Evolutionary conservation across 345 rosid genomes (phyloP).

Genomic region (Aquilaria malaccensis): DNA sequence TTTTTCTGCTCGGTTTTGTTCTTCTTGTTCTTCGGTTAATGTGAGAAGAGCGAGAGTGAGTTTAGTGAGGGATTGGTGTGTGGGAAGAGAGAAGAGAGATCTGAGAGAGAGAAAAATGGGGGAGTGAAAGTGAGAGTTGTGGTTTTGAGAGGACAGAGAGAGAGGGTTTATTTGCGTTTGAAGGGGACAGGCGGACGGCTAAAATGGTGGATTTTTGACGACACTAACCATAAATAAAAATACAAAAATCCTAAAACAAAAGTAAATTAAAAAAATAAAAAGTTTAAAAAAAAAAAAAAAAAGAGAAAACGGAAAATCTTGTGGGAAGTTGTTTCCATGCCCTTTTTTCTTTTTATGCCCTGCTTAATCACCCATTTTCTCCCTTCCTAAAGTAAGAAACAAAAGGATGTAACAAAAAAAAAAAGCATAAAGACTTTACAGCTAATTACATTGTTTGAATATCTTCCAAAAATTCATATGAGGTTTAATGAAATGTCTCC

Average conservation of each 20-base stretch:
- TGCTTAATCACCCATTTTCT: too few species aligned
- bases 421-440: too few species aligned
- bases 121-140: constrained; percentile 20
- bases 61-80: constrained; percentile 17
- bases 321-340: constrained; percentile 21
- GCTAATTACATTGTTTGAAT: too few species aligned
- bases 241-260: background rate
- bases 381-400: too few species aligned
- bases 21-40: background rate
- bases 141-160: constrained; percentile 23
- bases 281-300: constrained; percentile 12
- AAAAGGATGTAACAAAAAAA: too few species aligned
- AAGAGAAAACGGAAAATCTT: constrained; percentile 21
- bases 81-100: constrained; percentile 3
- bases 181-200: constrained; percentile 45
- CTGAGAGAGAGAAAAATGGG: background rate
- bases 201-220: constrained; percentile 44
- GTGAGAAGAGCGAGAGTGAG: constrained; percentile 7
- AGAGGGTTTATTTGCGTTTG: constrained; percentile 40
- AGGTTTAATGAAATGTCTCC: too few species aligned
- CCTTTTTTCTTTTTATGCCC: constrained; percentile 16
- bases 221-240: constrained; percentile 9
- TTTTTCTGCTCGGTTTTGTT: background rate
- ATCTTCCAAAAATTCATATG: too few species aligned
- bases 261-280: constrained; percentile 3